A percentile compares a stretch with the other conserved stretches of the same genome.
phyloP scores from a whole-genome alignment of 331 rosid species.

The Prunus yedoensis region DNA sequence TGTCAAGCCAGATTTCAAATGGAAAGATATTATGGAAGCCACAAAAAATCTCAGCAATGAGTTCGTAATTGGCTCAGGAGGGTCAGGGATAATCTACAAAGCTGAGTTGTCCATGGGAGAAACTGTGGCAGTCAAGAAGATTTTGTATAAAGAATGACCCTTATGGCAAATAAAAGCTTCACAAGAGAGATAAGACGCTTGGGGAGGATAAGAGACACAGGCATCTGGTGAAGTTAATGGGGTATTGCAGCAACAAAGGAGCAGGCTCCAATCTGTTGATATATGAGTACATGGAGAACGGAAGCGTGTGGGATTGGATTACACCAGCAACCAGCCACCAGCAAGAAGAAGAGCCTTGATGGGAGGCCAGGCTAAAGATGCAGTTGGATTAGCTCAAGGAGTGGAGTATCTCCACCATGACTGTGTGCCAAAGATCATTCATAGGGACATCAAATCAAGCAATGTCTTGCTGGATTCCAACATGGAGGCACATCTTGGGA shows the following conservation, averaged over 20 bases:
- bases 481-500: slow-evolving; percentile 92
- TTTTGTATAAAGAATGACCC: slow-evolving; percentile 67
- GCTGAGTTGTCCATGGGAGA: slow-evolving; percentile 66
- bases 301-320: slow-evolving; percentile 93
- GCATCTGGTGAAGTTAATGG: slow-evolving; percentile 81
- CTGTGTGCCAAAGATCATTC: slow-evolving; percentile 75
- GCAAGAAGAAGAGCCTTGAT: slow-evolving; percentile 68
- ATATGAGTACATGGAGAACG: slow-evolving; percentile 86
- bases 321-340: slow-evolving; percentile 45
- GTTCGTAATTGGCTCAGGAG: slow-evolving; percentile 82
- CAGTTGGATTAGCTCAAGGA: slow-evolving; percentile 77
- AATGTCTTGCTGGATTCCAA: slow-evolving; percentile 71
- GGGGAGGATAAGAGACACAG: slow-evolving; percentile 86
- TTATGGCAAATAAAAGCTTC: slow-evolving; percentile 66
- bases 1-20: slow-evolving; percentile 55
- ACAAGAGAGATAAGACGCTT: slow-evolving; percentile 74
- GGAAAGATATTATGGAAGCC: slow-evolving; percentile 87
- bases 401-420: slow-evolving; percentile 91
- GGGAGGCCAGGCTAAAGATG: slow-evolving; percentile 77
- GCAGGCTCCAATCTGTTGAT: slow-evolving; percentile 68
- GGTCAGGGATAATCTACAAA: slow-evolving; percentile 79
- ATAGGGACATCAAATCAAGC: slow-evolving; percentile 82
- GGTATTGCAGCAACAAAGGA: slow-evolving; percentile 69
- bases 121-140: slow-evolving; percentile 80
- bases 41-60: slow-evolving; percentile 68